Conservation (phyloP, 176 grass and related monocot genomes). For the Lolium multiflorum region DNA sequence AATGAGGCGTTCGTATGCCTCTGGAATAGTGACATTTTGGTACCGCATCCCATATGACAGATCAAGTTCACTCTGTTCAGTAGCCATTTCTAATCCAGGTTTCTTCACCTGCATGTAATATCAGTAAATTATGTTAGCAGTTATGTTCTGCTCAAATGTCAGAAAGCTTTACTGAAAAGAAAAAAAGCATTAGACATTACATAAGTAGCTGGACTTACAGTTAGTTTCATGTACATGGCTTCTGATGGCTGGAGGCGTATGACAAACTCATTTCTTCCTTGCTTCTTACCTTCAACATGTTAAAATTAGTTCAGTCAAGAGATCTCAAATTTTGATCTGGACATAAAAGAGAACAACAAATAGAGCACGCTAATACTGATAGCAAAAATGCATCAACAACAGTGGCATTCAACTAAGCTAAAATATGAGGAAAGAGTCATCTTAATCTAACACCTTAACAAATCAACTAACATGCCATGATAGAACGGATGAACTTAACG, state of each 20-base stretch:
- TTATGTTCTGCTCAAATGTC: background rate
- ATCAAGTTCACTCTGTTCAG: slow-evolving; percentile 98
- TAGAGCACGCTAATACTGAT: slow-evolving; percentile 17
- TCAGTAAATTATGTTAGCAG: slow-evolving; percentile 28
- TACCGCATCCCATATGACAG: slow-evolving; percentile 96
- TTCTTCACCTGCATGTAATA: slow-evolving; percentile 83
- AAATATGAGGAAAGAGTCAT: background rate
- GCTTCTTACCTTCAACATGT: slow-evolving; percentile 81
- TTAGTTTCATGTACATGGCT: slow-evolving; percentile 99
- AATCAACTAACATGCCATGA: background rate
- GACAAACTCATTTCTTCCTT: slow-evolving; percentile 99
- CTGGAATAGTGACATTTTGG: slow-evolving; percentile 89
- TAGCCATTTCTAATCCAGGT: slow-evolving; percentile 98
- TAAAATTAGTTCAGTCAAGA: slow-evolving; percentile 36
- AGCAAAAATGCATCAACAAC: background rate
- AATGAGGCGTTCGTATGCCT: slow-evolving; percentile 99
- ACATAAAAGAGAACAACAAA: background rate
- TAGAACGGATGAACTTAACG: too few relatives aligned
- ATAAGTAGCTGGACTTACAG: slow-evolving; percentile 67
- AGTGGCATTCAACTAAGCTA: slow-evolving; percentile 1
- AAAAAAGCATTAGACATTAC: slow-evolving; percentile 3
- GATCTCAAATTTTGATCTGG: slow-evolving; percentile 20
- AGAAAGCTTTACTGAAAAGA: background rate
- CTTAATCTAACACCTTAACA: slow-evolving; percentile 5
- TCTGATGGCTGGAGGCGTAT: slow-evolving; percentile 96